Evolutionary conservation across 2,329 filamentous ascomycete genomes (phyloP), one percentile per base, ranked within the genome.

Genomic region (Pseudogymnoascus sp.): DNA sequence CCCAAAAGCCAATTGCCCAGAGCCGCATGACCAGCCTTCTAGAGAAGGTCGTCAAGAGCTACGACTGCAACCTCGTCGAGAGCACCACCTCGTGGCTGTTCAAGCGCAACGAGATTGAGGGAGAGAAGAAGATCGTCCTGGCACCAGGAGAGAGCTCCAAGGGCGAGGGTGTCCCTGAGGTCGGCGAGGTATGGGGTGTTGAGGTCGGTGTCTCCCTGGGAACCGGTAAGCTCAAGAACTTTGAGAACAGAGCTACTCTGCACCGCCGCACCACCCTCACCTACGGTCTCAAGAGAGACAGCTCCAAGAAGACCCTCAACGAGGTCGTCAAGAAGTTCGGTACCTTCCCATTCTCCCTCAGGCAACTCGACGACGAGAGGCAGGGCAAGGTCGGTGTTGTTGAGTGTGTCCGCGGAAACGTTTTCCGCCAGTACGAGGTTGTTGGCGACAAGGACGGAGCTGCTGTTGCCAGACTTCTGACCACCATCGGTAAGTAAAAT

Each of bases 11-110:
- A 61, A 89, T 88, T 62, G 89, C 89, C 60, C 93, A 97, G 78
- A 79, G 84, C 72, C 88, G 92, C 78, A 97, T 99, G 72, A 94
- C 89, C 66, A 82, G 83, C 70, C 80, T 97, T 66, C 80, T 99
- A 59, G 92, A 97, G 78, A 97, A 94, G 83, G 85, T 97, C 52
- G 89, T 87, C 73, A 92, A 95, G 80, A 82, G 85, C 69, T 99
- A 95, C 77, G 92, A 90, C 65, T 92, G 89, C 82, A 95, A 87
- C 75, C 79, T 97, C 27, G 91, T 99, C 62, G 94, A 99, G 84
- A 96, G 92, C 82, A 99, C 94, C 66, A 99, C 94, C 45, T 96
- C 90, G 72, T 99, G 94, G 92, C 79, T 91, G 64, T 97, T 99
- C 74, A 92, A 91, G 73, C 89, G 90, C 75, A 96, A 97, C 77